Conservation (phyloP, 495 filamentous ascomycete genomes). For the Amorphotheca resinae region DNA sequence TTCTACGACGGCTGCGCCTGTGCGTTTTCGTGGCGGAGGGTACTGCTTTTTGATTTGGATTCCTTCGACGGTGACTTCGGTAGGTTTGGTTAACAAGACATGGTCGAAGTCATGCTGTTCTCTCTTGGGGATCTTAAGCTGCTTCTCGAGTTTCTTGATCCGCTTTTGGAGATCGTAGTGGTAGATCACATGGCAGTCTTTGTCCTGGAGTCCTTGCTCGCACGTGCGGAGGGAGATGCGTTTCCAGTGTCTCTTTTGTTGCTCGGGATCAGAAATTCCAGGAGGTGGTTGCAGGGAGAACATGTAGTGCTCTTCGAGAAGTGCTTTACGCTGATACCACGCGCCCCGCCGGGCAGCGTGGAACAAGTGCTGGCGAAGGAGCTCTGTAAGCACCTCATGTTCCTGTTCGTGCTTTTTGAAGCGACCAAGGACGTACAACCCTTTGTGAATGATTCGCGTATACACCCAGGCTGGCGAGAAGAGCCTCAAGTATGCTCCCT, state of each 20-base stretch:
- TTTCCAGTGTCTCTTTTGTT: conserved; percentile 75
- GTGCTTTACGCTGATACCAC: conserved; percentile 93
- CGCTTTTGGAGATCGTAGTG: conserved; percentile 94
- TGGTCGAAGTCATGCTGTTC: conserved; percentile 90
- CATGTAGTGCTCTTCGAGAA: conserved; percentile 96
- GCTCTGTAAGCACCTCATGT: conserved; percentile 57
- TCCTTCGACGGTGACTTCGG: conserved; percentile 62
- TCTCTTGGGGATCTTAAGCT: conserved; percentile 69
- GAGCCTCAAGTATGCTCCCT: conserved; percentile 82
- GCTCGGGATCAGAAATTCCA: conserved; percentile 31
- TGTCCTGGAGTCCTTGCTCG: conserved; percentile 75
- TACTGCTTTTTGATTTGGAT: conserved; percentile 44
- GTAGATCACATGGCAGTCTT: conserved; percentile 77
- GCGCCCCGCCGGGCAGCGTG: conserved; percentile 73
- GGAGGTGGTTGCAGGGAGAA: conserved; percentile 8
- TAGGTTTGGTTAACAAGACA: conserved; percentile 59
- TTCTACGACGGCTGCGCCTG: conserved; percentile 2
- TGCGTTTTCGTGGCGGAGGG: conserved; percentile 20
- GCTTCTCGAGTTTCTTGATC: conserved; percentile 75
- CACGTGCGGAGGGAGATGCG: conserved; percentile 70
- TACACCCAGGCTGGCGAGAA: conserved; percentile 92
- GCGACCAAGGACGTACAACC: conserved; percentile 63
- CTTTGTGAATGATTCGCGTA: conserved; percentile 87
- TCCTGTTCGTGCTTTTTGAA: conserved; percentile 73
- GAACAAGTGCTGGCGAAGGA: conserved; percentile 73